phyloP scores from a whole-genome alignment of 164 flowering plant genomes.

The Stephania yunnanensis region DNA sequence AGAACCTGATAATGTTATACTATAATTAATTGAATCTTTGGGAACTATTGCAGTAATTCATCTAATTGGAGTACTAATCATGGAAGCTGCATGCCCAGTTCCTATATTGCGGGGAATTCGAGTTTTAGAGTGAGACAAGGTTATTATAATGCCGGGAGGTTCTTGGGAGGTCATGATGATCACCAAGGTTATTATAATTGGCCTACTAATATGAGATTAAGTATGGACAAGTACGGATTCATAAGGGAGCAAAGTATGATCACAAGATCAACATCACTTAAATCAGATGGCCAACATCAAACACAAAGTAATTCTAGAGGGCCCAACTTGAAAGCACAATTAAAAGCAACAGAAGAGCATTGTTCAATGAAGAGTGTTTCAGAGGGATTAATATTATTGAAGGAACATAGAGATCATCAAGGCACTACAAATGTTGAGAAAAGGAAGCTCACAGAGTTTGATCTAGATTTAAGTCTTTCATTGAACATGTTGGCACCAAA shows the following conservation, averaged over 20 bases:
- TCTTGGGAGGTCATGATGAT: neutral
- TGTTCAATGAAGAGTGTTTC: neutral
- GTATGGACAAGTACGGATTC: conserved; percentile 1
- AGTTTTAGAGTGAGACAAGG: neutral
- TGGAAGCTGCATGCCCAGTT: conserved; percentile 17
- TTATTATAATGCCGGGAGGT: neutral
- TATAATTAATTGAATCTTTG: neutral
- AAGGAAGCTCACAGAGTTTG: conserved; percentile 30
- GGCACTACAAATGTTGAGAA: conserved; percentile 21
- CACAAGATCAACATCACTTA: neutral
- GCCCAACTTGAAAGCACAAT: conserved; percentile 9
- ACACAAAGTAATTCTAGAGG: conserved; percentile 8
- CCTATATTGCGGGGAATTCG: conserved; percentile 9
- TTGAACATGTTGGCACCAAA: conserved; percentile 23
- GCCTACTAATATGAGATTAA: conserved; percentile 1
- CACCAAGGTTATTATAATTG: neutral
- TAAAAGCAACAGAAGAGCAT: conserved; percentile 8
- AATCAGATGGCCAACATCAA: conserved; percentile 11
- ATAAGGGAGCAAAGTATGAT: neutral
- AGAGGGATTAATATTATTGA: neutral
- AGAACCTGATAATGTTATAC: neutral
- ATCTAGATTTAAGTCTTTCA: conserved; percentile 53
- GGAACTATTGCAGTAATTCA: conserved; percentile 24
- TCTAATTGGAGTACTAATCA: conserved; percentile 26
- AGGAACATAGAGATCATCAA: neutral